phyloP scores from a whole-genome alignment of 1,139 yeast species.

The Magnusiomyces sp. region DNA sequence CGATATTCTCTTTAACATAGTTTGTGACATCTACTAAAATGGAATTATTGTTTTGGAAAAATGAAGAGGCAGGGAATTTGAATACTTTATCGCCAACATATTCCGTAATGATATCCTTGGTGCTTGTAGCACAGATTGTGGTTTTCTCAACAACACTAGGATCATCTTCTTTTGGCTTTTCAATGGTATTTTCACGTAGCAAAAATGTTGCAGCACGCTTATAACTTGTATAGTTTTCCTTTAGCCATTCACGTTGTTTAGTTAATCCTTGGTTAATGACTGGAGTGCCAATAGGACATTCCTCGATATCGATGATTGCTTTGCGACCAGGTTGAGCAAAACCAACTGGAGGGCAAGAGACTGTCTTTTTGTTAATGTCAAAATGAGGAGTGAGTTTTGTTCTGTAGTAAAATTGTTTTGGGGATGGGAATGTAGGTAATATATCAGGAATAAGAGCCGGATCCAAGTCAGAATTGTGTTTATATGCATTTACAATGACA shows the following conservation, averaged over 20 bases:
- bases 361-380: slow-evolving; percentile 56
- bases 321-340: slow-evolving; percentile 78
- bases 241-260: slow-evolving; percentile 56
- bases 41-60: slow-evolving; percentile 91
- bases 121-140: slow-evolving; percentile 48
- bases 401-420: slow-evolving; percentile 66
- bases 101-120: slow-evolving; percentile 76
- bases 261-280: slow-evolving; percentile 65
- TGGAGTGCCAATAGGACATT: slow-evolving; percentile 80
- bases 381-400: slow-evolving; percentile 96
- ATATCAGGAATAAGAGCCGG: slow-evolving; percentile 48
- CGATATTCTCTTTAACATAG: slow-evolving; percentile 67
- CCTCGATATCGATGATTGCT: slow-evolving; percentile 82
- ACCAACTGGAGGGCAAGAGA: slow-evolving; percentile 65
- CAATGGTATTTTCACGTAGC: slow-evolving; percentile 57
- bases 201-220: slow-evolving; percentile 83
- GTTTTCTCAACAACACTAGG: neutral
- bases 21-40: slow-evolving; percentile 74
- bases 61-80: slow-evolving; percentile 87
- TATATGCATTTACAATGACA: slow-evolving; percentile 76
- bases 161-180: slow-evolving; percentile 23
- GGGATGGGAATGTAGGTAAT: slow-evolving; percentile 66
- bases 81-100: slow-evolving; percentile 61
- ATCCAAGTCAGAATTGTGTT: slow-evolving; percentile 53
- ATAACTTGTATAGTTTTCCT: slow-evolving; percentile 42